Percentiles rank a stretch among this genome's conserved stretches.
Evolutionary conservation across 768 basidiomycete genomes (phyloP).

Genomic region (Artomyces pyxidatus): DNA sequence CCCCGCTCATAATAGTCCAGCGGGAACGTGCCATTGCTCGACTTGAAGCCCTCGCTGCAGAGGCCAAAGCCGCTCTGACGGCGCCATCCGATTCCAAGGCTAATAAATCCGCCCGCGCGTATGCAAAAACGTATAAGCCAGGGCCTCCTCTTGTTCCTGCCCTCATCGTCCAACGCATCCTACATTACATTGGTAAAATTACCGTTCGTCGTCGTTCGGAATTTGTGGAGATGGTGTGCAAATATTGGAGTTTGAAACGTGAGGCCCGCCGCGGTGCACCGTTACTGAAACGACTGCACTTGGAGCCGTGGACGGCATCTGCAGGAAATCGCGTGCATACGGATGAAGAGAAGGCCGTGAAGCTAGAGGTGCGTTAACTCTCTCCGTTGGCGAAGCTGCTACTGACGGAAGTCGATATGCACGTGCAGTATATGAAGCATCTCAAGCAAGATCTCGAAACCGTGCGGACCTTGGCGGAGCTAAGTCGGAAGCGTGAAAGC

Average conservation of each 20-base stretch:
- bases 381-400: neutral
- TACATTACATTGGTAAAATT: slow-evolving; percentile 65
- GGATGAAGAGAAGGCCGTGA: slow-evolving; percentile 75
- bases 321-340: slow-evolving; percentile 55
- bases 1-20: slow-evolving; percentile 29
- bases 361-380: slow-evolving; percentile 57
- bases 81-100: slow-evolving; percentile 34
- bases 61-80: slow-evolving; percentile 35
- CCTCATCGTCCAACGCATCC: slow-evolving; percentile 72
- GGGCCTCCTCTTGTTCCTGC: slow-evolving; percentile 89
- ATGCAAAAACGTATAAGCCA: slow-evolving; percentile 85
- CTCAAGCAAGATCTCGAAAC: slow-evolving; percentile 72
- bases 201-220: slow-evolving; percentile 66
- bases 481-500: slow-evolving; percentile 71
- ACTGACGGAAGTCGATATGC: slow-evolving; percentile 4
- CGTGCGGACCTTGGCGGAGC: slow-evolving; percentile 56
- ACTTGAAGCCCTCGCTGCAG: slow-evolving; percentile 42
- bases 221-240: slow-evolving; percentile 70
- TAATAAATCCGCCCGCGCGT: slow-evolving; percentile 81
- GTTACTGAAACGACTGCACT: slow-evolving; percentile 81
- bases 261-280: slow-evolving; percentile 92
- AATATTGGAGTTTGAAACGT: slow-evolving; percentile 96
- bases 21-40: slow-evolving; percentile 63
- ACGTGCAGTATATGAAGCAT: slow-evolving; percentile 49
- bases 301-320: slow-evolving; percentile 95